Evolutionary conservation across 805 yeast species (phyloP), one percentile per base, ranked within the genome.

Genomic region (Kluyveromyces nonfermentans): DNA sequence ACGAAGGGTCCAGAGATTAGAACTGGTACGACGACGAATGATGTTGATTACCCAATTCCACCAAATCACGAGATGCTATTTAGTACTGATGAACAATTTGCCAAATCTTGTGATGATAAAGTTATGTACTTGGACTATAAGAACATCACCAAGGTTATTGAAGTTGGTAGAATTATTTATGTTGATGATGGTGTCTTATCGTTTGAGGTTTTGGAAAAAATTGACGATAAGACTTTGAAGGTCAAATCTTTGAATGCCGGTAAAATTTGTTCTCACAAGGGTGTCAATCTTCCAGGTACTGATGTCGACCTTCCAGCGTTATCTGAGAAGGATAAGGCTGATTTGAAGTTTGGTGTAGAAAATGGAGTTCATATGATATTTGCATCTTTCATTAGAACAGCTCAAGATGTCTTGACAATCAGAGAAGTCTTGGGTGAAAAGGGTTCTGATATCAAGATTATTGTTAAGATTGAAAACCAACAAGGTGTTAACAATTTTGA

Each of bases 401-500:
- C 86, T 60, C 71, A 85, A 53, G 98, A 93, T 71, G 84, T 93
- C 67, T 71, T 65, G 62, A 83, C 85, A 64, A 93, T 93, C 72
- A 85, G 98, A 73, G 74, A 80, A 64, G 97, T 90, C 47, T 77
- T 93, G 59, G 97, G 97, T 66, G 96, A 88, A 73, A 95, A 87
- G 43, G 98, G 98, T 67, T 82, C 82, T 71, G 85, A 86, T 63
- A 85, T 93, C 70, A 94, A 93, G 78, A 88, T 93, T 73, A 89
- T 93, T 60, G 83, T 87, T 67, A 93, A 93, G 80, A 90, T 93
- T 67, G 98, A 93, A 78, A 89, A 88, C 78, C 97, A 90, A 75
- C 98, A 93, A 74, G 98, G 98, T 78, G 97, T 93, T 62, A 89
- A 93, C 85, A 93, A 93, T 82, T 93, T 93, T 66, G 98, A 93